Evolutionary conservation across 2,329 filamentous ascomycete genomes (phyloP).

Genomic region (Zymoseptoria tritici): DNA sequence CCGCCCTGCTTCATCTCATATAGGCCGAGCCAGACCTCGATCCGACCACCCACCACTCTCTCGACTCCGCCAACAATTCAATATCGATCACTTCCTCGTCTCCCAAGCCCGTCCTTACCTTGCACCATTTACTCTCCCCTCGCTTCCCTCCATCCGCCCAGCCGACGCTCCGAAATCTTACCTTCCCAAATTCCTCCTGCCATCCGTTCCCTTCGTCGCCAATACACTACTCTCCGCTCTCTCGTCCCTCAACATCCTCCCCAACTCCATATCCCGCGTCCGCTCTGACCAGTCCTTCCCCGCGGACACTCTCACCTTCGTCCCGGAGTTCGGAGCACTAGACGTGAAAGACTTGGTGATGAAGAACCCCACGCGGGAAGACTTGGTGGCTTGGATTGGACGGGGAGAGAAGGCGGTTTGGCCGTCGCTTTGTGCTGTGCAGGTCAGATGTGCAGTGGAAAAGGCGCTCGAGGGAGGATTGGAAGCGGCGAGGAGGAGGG

Average conservation of each 20-base stretch:
- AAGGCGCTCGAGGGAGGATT: conserved; percentile 82
- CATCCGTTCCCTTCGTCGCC: conserved; percentile 38
- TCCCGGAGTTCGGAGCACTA: conserved; percentile 64
- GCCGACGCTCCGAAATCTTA: not conserved
- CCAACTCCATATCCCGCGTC: conserved; percentile 32
- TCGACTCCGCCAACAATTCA: conserved; percentile 75
- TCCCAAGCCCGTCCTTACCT: conserved; percentile 87
- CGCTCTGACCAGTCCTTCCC: conserved; percentile 59
- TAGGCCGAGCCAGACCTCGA: conserved; percentile 36
- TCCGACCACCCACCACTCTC: conserved; percentile 58
- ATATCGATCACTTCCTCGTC: conserved; percentile 91
- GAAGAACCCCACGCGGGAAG: conserved; percentile 71
- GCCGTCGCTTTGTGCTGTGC: conserved; percentile 77
- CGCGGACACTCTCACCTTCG: conserved; percentile 69
- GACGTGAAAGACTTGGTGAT: conserved; percentile 68
- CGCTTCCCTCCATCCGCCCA: conserved; percentile 18
- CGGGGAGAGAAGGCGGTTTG: conserved; percentile 82
- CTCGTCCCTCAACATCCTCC: conserved; percentile 61
- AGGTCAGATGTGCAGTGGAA: conserved; percentile 76
- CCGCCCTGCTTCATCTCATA: conserved; percentile 39
- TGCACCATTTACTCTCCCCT: conserved; percentile 57
- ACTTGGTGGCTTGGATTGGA: conserved; percentile 76
- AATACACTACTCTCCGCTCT: not conserved
- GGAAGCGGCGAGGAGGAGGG: conserved; percentile 55
- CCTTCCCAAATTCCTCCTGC: conserved; percentile 4